phyloP scores from a whole-genome alignment of 2,329 filamentous ascomycete species.

The Pochonia chlamydosporia region DNA sequence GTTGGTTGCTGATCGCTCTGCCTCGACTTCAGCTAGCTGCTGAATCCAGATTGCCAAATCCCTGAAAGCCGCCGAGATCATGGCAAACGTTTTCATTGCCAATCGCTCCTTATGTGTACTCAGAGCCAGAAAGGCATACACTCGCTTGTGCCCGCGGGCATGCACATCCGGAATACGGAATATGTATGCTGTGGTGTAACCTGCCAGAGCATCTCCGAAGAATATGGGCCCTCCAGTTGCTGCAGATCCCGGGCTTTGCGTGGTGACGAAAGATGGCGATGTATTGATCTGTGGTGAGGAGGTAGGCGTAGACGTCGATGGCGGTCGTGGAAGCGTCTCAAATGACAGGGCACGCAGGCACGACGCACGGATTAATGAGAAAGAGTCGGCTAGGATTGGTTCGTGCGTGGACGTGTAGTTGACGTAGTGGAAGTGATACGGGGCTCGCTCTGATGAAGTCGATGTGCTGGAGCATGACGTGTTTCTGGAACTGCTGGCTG shows the following conservation, averaged over 20 bases:
- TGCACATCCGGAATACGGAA: constrained; percentile 65
- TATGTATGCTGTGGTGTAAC: constrained; percentile 65
- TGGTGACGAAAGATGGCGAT: constrained; percentile 47
- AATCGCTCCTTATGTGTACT: constrained; percentile 59
- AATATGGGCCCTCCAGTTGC: constrained; percentile 62
- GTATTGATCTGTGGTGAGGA: constrained; percentile 28
- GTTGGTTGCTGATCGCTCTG: constrained; percentile 48
- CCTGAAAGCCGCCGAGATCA: constrained; percentile 56
- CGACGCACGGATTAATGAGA: constrained; percentile 60
- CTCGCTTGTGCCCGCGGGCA: constrained; percentile 61
- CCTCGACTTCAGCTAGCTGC: constrained; percentile 56
- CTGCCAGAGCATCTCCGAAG: constrained; percentile 59
- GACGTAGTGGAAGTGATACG: constrained; percentile 57
- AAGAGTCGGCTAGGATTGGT: constrained; percentile 54
- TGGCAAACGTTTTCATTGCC: constrained; percentile 61
- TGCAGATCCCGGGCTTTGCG: constrained; percentile 46
- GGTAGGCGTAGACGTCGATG: constrained; percentile 34
- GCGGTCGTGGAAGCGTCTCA: constrained; percentile 56
- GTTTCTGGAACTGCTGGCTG: constrained; percentile 34
- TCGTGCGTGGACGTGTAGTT: constrained; percentile 66
- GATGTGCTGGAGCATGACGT: constrained; percentile 49
- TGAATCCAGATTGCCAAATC: constrained; percentile 62
- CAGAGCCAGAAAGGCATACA: constrained; percentile 62
- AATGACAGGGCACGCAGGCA: constrained; percentile 62
- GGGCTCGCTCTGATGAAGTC: constrained; percentile 37